Evolutionary conservation across 345 rosid species (phyloP), one percentile per base, ranked within the genome.

Genomic region (Lumnitzera racemosa): DNA sequence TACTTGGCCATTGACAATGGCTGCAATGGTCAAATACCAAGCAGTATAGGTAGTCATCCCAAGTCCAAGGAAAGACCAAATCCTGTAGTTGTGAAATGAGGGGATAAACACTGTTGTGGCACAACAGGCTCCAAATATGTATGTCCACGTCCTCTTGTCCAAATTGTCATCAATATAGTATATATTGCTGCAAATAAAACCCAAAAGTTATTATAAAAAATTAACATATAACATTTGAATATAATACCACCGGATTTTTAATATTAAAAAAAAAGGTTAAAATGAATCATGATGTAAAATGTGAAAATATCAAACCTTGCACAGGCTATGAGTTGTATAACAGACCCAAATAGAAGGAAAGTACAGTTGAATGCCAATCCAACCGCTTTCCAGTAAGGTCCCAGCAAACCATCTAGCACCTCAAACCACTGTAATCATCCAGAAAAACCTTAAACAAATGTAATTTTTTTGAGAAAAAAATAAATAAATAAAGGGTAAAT

Each of bases 131-230:
- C 96, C 96, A 61, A 89, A 89, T 56, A 89, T 86, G 61, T 89
- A 89, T 5, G 96, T 86, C 96, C 94, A 89, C 67, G 96, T 86
- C 81, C 92, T 80, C 83, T 89, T 89, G 81, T 86, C 90, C 46
- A 86, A 58, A 20, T 78, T 77, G 77, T 84, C 89, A 61, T 86
- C 77, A 47, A 89, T 86, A 68, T 89, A 89, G 72, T 89, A 86
- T 63, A 89, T 89, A 61, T 86, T 89, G 61, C 96, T 89, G 83
- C 57, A 64, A 63, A 24, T n/a, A 14, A 31, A 7, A 14, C n/a
- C 12, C 54, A 31, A 41, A 5, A 14, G 5, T 27, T 27, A 27
- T 27, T 27, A n/a, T 8, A 15, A 27, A 7, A 2, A 55, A 47
- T n/a, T 24, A 15, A 15, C 43, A 3, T 36, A 9, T 36, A 36